A percentile compares a stretch with the other conserved stretches of the same genome.
These are phyloP conservation scores for Calonectria ilicicola DNA, from an alignment of 2,329 filamentous ascomycete genomes.

Conservation along the genomic window DNA sequence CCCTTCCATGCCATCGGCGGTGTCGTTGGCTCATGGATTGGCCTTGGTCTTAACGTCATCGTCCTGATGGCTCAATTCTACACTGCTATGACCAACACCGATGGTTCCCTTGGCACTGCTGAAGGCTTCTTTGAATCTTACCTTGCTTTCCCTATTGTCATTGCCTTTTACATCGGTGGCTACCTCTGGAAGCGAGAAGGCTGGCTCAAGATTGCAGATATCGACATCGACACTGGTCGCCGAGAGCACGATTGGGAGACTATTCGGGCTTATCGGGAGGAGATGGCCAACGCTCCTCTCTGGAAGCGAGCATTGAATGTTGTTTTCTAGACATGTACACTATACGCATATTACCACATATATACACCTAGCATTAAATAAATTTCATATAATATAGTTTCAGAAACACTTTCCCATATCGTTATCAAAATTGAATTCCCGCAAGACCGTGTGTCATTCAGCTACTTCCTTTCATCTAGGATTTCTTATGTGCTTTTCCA, in stretches of 20 bases:
- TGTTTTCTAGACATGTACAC: conserved; percentile 41
- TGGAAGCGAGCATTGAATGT: conserved; percentile 54
- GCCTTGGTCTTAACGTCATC: conserved; percentile 67
- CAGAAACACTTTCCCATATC: too few species aligned
- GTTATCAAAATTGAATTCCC: too few species aligned
- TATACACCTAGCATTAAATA: not conserved
- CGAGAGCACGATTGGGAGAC: conserved; percentile 72
- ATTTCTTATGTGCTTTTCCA: too few species aligned
- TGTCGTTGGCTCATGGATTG: conserved; percentile 73
- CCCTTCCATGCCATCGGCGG: conserved; percentile 73
- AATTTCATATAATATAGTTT: not conserved
- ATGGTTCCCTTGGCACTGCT: conserved; percentile 40
- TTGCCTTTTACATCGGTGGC: conserved; percentile 65
- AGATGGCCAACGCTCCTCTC: conserved; percentile 58
- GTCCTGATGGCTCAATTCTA: conserved; percentile 69
- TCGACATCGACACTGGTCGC: conserved; percentile 75
- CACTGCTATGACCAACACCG: conserved; percentile 56
- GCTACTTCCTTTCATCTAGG: too few species aligned
- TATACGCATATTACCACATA: not conserved
- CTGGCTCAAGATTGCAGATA: conserved; percentile 68
- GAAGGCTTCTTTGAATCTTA: conserved; percentile 66
- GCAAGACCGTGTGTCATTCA: too few species aligned
- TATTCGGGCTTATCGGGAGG: conserved; percentile 61
- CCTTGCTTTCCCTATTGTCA: conserved; percentile 65
- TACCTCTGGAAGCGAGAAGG: conserved; percentile 74